These are phyloP conservation scores for Juncus effusus DNA, from an alignment of 176 grass and related monocot species.

Conservation along the genomic window DNA sequence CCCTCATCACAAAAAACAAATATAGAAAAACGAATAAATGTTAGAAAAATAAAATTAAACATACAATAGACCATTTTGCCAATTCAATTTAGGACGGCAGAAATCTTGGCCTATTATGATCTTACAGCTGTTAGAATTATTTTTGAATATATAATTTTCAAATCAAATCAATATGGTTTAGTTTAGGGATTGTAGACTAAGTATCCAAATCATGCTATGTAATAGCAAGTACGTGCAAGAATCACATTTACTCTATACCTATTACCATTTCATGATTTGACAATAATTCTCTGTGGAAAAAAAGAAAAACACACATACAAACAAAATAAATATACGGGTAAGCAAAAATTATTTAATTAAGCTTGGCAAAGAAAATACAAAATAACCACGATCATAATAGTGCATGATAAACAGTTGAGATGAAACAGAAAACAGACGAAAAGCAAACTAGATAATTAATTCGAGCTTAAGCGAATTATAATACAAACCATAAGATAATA, in stretches of 20 bases:
- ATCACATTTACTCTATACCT: no score
- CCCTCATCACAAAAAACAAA: no score
- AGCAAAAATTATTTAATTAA: slow-evolving; percentile 7
- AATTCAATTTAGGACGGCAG: not conserved
- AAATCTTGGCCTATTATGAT: not conserved
- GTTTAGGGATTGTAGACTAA: slow-evolving; percentile 12
- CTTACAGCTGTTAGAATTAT: not conserved
- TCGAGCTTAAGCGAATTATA: not conserved
- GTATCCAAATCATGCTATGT: not conserved
- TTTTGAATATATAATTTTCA: not conserved
- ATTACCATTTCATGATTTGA: not conserved
- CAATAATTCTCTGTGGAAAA: slow-evolving; percentile 6
- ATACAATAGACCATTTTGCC: no score
- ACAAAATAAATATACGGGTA: not conserved
- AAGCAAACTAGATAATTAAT: slow-evolving; percentile 15
- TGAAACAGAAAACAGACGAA: slow-evolving; percentile 3
- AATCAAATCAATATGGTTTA: no score
- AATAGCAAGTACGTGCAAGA: no score
- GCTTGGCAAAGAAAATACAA: slow-evolving; percentile 11
- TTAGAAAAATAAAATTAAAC: no score
- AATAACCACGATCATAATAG: slow-evolving; percentile 12
- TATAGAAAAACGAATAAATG: no score
- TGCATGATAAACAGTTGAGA: slow-evolving; percentile 8
- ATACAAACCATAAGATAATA: slow-evolving; percentile 22
- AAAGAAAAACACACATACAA: not conserved